Percentiles rank a stretch among this genome's conserved stretches.
These are phyloP conservation scores for Bisporella sp. DNA, from an alignment of 2,329 filamentous ascomycete genomes.

Conservation along the genomic window DNA sequence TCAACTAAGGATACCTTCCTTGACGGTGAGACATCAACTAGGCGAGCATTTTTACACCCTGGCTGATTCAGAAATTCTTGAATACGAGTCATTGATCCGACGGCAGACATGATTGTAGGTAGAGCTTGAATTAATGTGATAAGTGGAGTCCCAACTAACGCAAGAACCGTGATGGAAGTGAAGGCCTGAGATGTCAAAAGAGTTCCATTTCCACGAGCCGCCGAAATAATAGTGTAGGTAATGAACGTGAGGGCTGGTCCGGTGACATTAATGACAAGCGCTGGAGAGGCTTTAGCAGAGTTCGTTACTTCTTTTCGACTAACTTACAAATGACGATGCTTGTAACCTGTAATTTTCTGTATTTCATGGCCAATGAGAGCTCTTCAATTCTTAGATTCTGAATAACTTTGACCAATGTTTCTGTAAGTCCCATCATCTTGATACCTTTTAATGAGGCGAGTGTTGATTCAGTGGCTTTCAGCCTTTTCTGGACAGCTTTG, in stretches of 20 bases:
- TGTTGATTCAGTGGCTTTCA: conserved; percentile 34
- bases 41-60: too few relatives aligned
- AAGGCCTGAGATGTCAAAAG: conserved; percentile 2
- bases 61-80: conserved; percentile 1
- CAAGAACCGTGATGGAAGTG: conserved; percentile 2
- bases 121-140: background rate
- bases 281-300: background rate
- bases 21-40: too few relatives aligned
- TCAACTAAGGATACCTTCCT: too few relatives aligned
- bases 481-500: conserved; percentile 32
- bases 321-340: too few relatives aligned
- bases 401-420: conserved; percentile 25
- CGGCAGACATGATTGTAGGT: background rate
- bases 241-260: background rate
- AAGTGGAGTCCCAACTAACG: conserved; percentile 1
- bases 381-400: conserved; percentile 20
- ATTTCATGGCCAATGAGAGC: conserved; percentile 11
- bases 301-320: too few relatives aligned
- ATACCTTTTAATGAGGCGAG: conserved; percentile 36
- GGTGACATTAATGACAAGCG: background rate
- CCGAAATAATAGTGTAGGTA: conserved; percentile 2
- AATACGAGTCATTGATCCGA: conserved; percentile 3
- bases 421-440: conserved; percentile 36
- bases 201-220: background rate
- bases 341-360: background rate